Evolutionary conservation across 192 early-diverging fungal genomes (phyloP).

Genomic region (Coemansia sp.): DNA sequence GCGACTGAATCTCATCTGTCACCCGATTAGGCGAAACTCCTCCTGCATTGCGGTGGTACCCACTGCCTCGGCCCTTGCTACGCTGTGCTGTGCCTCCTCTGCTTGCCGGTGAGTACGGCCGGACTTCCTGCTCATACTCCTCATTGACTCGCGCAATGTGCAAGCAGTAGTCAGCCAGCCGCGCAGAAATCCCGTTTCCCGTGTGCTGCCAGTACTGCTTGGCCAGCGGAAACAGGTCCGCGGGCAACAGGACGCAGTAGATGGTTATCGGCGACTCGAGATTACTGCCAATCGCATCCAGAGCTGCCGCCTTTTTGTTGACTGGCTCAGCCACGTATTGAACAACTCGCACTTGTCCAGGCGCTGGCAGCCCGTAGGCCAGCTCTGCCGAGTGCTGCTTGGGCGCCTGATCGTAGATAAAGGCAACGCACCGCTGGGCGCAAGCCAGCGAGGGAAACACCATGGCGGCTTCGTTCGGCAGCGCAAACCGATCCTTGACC

Average conservation of each 20-base stretch:
- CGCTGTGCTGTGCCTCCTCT: slow-evolving; percentile 8
- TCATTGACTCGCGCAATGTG: slow-evolving; percentile 67
- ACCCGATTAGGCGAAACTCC: not conserved
- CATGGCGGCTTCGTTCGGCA: slow-evolving; percentile 68
- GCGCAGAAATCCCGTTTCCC: slow-evolving; percentile 86
- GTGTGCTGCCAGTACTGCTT: slow-evolving; percentile 98
- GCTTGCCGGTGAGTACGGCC: slow-evolving; percentile 19
- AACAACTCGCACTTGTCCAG: slow-evolving; percentile 50
- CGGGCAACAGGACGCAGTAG: slow-evolving; percentile 76
- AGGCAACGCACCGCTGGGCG: slow-evolving; percentile 61
- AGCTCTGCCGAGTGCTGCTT: slow-evolving; percentile 21
- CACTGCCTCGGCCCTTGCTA: not conserved
- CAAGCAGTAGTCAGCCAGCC: slow-evolving; percentile 85
- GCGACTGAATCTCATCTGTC: slow-evolving; percentile 16
- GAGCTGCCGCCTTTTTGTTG: slow-evolving; percentile 45
- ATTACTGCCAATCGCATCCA: slow-evolving; percentile 49
- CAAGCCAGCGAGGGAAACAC: slow-evolving; percentile 74
- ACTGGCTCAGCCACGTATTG: slow-evolving; percentile 40
- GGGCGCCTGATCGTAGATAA: slow-evolving; percentile 51
- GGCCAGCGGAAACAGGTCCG: slow-evolving; percentile 68
- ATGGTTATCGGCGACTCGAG: slow-evolving; percentile 61
- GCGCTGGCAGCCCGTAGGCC: slow-evolving; percentile 20
- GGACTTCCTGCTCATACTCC: slow-evolving; percentile 28
- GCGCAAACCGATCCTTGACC: slow-evolving; percentile 55
- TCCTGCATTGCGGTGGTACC: not conserved